Conservation (phyloP, 306 rosid genomes). For the Abrus pulchellus region DNA sequence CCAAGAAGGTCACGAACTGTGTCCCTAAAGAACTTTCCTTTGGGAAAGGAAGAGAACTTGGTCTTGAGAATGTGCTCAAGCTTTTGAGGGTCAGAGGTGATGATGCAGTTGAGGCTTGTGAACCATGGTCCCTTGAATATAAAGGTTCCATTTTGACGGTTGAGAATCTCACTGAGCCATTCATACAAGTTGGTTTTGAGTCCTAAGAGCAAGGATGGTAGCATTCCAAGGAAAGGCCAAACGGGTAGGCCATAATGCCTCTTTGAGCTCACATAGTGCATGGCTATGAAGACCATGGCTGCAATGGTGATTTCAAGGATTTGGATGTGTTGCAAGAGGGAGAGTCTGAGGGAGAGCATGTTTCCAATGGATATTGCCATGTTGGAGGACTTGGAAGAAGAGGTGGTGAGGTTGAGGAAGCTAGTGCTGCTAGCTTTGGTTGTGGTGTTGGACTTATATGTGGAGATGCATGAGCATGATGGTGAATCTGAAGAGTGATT, state of each 20-base stretch:
- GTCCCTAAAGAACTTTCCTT: constrained; percentile 79
- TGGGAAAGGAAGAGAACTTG: constrained; percentile 73
- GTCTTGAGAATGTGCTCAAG: constrained; percentile 88
- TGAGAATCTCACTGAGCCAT: constrained; percentile 67
- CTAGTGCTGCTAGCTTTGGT: neutral
- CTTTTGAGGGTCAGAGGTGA: constrained; percentile 90
- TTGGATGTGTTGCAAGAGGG: constrained; percentile 59
- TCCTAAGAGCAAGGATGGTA: constrained; percentile 70
- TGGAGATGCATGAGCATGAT: constrained; percentile 29
- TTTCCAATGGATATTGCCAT: neutral
- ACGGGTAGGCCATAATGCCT: constrained; percentile 65
- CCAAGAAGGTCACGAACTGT: constrained; percentile 80
- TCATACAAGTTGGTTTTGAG: constrained; percentile 65
- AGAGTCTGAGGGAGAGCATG: constrained; percentile 16
- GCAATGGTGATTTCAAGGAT: constrained; percentile 70
- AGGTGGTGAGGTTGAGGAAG: constrained; percentile 40
- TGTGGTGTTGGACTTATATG: constrained; percentile 42
- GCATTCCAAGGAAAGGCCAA: constrained; percentile 90
- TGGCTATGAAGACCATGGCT: constrained; percentile 60
- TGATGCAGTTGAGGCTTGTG: constrained; percentile 68
- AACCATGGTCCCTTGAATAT: constrained; percentile 74
- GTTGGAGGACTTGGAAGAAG: neutral
- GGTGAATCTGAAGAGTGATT: neutral
- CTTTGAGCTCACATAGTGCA: constrained; percentile 73
- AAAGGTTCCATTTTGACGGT: constrained; percentile 69